Base-by-base conservation (phyloP, 805 yeast species). In the Grigorovia transvaalensis region DNA sequence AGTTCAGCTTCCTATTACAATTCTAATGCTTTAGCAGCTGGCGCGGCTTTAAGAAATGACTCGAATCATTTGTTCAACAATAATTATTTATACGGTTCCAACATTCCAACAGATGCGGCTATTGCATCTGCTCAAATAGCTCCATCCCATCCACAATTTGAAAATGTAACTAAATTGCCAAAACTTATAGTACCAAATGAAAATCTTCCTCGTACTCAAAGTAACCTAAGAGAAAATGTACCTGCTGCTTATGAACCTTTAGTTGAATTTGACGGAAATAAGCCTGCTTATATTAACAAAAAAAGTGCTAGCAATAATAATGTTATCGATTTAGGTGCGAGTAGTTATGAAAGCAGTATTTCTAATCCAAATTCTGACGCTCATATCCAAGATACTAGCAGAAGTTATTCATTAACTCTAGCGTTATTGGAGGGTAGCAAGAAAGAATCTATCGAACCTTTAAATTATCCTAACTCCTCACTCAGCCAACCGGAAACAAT, bases 391-490 rank as follows among this genome's bases (percentile, higher is more conserved):
- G 15, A 40, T 20, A 17, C 11, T 20, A 35, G n/a, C n/a, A 45
- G 51, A 49, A 50, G 53, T 43, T 50, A 50, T 19, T 50, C 53
- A n/a, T 20, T 50, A 15, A 19, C 46, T 1, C 4, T 47, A 6
- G 47, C 43, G 9, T 41, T 38, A 18, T 33, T 50, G 42, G 17
- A 13, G 3, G 30, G 33, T 19, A 33, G 11, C 12, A 12, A 38
- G 12, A 13, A 33, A 46, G 19, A 35, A 33, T 19, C 35, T 18
- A 17, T 38, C 5, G 17, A 15, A 7, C 17, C 17, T 7, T 38
- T n/a, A 7, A 15, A 38, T 38, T 15, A 15, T 3, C 15, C 42
- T 38, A 38, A 15, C 15, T 38, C 42, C 2, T 33, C 15, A 33
- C 15, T 33, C 15, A 9, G 15, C 15, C 38, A 33, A 13, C 15